Base-by-base conservation (phyloP, 768 basidiomycete species). In the Phlebiopsis gigantea region DNA sequence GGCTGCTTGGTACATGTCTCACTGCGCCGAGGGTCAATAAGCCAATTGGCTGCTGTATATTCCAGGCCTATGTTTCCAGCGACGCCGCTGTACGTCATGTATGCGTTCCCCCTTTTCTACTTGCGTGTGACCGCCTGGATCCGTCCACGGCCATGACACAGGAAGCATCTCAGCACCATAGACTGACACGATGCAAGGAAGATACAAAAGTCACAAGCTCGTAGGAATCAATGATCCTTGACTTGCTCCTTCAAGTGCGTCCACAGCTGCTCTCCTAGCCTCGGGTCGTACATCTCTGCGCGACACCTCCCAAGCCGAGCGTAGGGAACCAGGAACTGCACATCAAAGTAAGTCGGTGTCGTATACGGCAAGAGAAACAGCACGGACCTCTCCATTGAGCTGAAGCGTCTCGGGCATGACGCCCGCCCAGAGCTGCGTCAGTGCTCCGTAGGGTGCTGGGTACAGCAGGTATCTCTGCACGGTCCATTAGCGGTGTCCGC, bases 381-480 rank as follows among this genome's bases (percentile, higher is more conserved):
- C 15, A 30, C 47, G 76, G 75, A 64, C 75, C 50, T 57, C 68
- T 4, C 77, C 77, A 56, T 72, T 72, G 7, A 72, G 60, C 5
- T 56, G 62, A 4, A 50, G 64, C 4, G 66, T 70, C 46, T 75
- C 74, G 6, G 72, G 65, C 48, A 71, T 56, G 10, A 72, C 73
- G 3, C 71, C 76, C 6, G 71, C 76, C 58, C 68, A 79, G 21
- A 78, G 63, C 57, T 70, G 74, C 79, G 41, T 59, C 56, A 15
- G 48, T 17, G 21, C 48, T 26, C 24, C 49, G 29, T 9, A 55
- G 12, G 29, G 50, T 21, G 5, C 46, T 25, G 34, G 15, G 57
- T 60, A 19, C 57, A 60, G 44, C 45, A 63, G 12, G 22, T 2
- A 30, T n/a, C 10, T n/a, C 28, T 51, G 5, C 2, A 22, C n/a